Conservation (phyloP, 1,284 basidiomycete genomes). For the Ustilago trichophora region DNA sequence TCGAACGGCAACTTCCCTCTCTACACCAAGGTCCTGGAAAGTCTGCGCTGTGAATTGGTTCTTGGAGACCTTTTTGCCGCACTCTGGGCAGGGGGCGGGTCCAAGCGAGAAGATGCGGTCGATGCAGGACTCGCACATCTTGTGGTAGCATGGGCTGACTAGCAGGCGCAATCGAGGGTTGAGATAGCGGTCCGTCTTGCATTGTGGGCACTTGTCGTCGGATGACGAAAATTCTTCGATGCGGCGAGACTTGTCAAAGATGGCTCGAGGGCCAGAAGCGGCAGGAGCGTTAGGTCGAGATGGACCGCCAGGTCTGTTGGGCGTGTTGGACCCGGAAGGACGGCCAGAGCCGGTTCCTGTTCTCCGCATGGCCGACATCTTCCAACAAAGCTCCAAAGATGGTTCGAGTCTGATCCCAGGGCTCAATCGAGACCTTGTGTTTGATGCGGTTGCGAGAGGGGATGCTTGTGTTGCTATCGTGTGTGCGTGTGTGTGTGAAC, state of each 20-base stretch:
- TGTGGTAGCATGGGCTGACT: conserved; percentile 96
- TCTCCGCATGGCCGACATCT: conserved; percentile 32
- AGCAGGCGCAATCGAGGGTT: conserved; percentile 92
- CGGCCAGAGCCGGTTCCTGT: conserved; percentile 19
- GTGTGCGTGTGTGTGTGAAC: conserved; percentile 1
- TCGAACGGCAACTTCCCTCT: conserved; percentile 92
- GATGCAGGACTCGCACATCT: conserved; percentile 84
- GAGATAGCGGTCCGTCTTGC: conserved; percentile 94
- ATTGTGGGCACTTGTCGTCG: conserved; percentile 90
- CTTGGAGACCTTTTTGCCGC: conserved; percentile 87
- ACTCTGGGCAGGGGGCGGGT: conserved; percentile 94
- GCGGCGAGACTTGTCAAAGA: conserved; percentile 54
- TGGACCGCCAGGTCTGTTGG: conserved; percentile 23
- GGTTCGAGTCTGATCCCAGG: too few species aligned
- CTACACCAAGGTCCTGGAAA: conserved; percentile 93
- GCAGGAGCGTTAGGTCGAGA: conserved; percentile 30
- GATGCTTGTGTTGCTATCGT: neutral
- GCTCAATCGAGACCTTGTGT: too few species aligned
- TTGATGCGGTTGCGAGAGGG: neutral
- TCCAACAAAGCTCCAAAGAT: too few species aligned
- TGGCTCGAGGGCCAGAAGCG: conserved; percentile 29
- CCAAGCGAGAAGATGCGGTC: conserved; percentile 95
- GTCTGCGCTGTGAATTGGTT: conserved; percentile 94
- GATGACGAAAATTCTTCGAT: conserved; percentile 58
- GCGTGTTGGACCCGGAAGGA: conserved; percentile 10